Evolutionary conservation across 805 yeast genomes (phyloP).

Genomic region (Ogataea pilisensis): DNA sequence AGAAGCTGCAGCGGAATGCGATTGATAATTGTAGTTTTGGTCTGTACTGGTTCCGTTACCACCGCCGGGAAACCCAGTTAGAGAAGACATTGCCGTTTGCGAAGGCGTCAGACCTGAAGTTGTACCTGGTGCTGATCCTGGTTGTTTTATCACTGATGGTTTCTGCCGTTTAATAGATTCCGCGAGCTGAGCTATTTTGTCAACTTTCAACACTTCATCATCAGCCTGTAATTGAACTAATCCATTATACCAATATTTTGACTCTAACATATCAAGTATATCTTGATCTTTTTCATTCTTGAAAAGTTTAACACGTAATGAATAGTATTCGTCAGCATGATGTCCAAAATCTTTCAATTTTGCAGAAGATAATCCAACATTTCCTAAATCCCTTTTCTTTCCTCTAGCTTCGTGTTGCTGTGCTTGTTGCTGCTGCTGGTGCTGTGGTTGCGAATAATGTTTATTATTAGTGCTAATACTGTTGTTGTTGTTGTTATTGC

Average conservation of each 20-base stretch:
- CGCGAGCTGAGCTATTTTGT: slow-evolving; percentile 7
- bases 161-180: slow-evolving; percentile 5
- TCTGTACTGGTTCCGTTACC: no score
- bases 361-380: slow-evolving; percentile 39
- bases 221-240: slow-evolving; percentile 19
- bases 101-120: not conserved
- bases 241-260: slow-evolving; percentile 44
- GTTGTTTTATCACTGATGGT: slow-evolving; percentile 2
- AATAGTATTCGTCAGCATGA: slow-evolving; percentile 66
- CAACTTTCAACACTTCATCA: slow-evolving; percentile 12
- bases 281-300: slow-evolving; percentile 46
- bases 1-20: not conserved
- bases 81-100: no score
- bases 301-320: slow-evolving; percentile 59
- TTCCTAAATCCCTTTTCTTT: slow-evolving; percentile 7
- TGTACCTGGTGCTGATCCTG: not conserved
- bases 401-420: not conserved
- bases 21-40: not conserved
- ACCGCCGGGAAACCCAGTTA: no score
- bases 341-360: slow-evolving; percentile 64
- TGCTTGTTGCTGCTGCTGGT: not conserved
- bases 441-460: not conserved
- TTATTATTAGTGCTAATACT: not conserved
- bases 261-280: slow-evolving; percentile 40
- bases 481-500: not conserved